Evolutionary conservation across 2,329 filamentous ascomycete species (phyloP).

Genomic region (Leptographium flavum): DNA sequence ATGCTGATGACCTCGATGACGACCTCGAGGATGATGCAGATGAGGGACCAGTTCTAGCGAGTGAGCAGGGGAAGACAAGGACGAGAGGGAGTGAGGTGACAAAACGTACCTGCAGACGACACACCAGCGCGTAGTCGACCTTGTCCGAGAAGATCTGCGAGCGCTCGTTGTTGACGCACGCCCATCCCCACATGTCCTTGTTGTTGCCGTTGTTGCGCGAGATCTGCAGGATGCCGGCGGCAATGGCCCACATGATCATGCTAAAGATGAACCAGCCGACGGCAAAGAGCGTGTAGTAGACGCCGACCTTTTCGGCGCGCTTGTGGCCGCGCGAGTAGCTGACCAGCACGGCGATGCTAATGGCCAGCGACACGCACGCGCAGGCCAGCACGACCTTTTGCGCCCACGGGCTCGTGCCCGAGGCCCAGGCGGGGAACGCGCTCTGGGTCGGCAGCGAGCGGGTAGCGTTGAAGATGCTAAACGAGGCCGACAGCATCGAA

Average conservation of each 20-base stretch:
- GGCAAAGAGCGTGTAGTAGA: constrained; percentile 92
- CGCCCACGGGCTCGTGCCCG: constrained; percentile 70
- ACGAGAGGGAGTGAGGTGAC: not conserved
- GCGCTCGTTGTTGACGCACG: constrained; percentile 81
- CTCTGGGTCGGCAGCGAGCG: constrained; percentile 60
- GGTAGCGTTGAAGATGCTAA: constrained; percentile 86
- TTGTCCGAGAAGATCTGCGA: constrained; percentile 63
- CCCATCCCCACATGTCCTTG: constrained; percentile 96
- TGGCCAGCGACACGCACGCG: constrained; percentile 63
- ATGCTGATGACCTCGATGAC: constrained; percentile 87
- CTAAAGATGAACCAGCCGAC: constrained; percentile 89
- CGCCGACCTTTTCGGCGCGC: constrained; percentile 79
- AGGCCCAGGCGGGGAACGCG: constrained; percentile 72
- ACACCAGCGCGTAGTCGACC: constrained; percentile 80
- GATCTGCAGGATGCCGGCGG: constrained; percentile 71
- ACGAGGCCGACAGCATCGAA: constrained; percentile 74
- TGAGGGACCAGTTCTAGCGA: constrained; percentile 74
- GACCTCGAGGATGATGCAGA: constrained; percentile 95
- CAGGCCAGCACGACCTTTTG: constrained; percentile 72
- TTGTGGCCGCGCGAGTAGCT: constrained; percentile 79
- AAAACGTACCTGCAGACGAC: constrained; percentile 60
- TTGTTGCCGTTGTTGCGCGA: constrained; percentile 57
- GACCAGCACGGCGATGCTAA: constrained; percentile 68
- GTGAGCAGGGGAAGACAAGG: not conserved
- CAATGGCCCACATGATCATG: constrained; percentile 82